Evolutionary conservation across 1,284 basidiomycete genomes (phyloP).

Genomic region (Tilletia walkeri): DNA sequence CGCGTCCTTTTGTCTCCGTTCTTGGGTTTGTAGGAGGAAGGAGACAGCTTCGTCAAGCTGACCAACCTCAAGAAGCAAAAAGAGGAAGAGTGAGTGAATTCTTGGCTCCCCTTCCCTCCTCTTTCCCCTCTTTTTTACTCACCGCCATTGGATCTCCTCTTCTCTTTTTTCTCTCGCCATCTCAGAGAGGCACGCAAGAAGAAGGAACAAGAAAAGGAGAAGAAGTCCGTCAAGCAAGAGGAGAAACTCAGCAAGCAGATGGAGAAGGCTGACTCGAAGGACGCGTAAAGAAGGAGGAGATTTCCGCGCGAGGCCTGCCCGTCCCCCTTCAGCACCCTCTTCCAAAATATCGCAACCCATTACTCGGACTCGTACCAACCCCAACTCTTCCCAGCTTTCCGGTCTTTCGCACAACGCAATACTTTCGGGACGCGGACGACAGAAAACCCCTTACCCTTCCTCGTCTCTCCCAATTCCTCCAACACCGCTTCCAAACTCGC

Average conservation of each 20-base stretch:
- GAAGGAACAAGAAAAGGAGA: slow-evolving; percentile 23
- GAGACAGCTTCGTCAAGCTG: slow-evolving; percentile 40
- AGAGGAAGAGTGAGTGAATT: slow-evolving; percentile 23
- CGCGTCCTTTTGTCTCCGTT: no score
- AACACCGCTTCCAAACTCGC: no score
- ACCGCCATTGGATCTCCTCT: neutral
- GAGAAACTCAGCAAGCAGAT: slow-evolving; percentile 25
- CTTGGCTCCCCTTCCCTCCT: neutral
- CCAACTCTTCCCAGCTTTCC: neutral
- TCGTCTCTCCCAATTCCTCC: no score
- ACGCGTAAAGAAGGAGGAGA: neutral
- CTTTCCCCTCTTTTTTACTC: neutral
- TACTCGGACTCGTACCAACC: neutral
- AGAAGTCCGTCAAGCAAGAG: slow-evolving; percentile 24
- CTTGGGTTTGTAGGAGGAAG: slow-evolving; percentile 15
- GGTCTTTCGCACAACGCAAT: no score
- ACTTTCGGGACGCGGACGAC: no score
- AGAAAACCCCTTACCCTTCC: no score
- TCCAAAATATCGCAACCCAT: neutral
- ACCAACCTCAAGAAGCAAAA: slow-evolving; percentile 39
- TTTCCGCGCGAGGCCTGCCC: neutral
- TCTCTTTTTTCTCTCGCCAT: neutral
- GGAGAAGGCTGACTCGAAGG: slow-evolving; percentile 22
- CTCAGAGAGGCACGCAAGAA: slow-evolving; percentile 35
- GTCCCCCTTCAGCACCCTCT: neutral